Conservation (phyloP, 2,329 filamentous ascomycete species). For the Verticillium nonalfalfae region DNA sequence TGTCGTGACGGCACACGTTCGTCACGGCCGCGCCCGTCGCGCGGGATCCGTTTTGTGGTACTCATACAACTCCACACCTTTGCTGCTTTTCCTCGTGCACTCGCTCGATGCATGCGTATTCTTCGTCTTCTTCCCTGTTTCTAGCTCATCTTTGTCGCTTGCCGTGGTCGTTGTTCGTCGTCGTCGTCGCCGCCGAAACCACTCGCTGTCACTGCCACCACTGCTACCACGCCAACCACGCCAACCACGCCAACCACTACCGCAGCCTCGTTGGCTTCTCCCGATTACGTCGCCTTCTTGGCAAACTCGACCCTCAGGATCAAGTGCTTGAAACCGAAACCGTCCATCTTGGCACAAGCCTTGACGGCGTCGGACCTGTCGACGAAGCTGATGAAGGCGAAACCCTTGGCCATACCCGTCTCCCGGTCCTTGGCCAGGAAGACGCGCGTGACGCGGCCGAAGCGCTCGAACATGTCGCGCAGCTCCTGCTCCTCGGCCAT, state of each 20-base stretch:
- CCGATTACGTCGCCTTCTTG: slow-evolving; percentile 54
- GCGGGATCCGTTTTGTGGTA: neutral
- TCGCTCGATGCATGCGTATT: too few relatives aligned
- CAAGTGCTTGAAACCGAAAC: slow-evolving; percentile 82
- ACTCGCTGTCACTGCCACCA: too few relatives aligned
- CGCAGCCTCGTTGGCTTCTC: neutral
- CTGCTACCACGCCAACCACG: neutral
- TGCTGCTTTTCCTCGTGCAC: too few relatives aligned
- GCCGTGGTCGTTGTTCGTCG: neutral
- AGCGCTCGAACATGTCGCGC: slow-evolving; percentile 96
- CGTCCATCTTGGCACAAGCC: slow-evolving; percentile 97
- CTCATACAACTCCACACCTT: neutral
- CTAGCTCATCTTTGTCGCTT: too few relatives aligned
- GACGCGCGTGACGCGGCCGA: slow-evolving; percentile 92
- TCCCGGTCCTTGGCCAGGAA: slow-evolving; percentile 98
- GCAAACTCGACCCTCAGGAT: slow-evolving; percentile 85
- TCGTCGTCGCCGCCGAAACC: neutral
- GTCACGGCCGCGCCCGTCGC: neutral
- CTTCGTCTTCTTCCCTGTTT: too few relatives aligned
- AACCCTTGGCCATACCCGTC: slow-evolving; percentile 93
- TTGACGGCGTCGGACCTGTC: slow-evolving; percentile 84
- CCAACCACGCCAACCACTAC: neutral
- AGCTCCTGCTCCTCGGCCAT: slow-evolving; percentile 95
- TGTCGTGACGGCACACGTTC: neutral
- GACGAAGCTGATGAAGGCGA: slow-evolving; percentile 96